phyloP scores from a whole-genome alignment of 345 rosid genomes.

The Citrus sinensis region DVS_A1.0 CM039165.1:17428001-17428500 shows the following conservation, averaged over 20 bases:
- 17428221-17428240: neutral
- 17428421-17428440: no score
- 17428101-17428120: conserved; percentile 14
- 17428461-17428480: no score
- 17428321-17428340: conserved; percentile 22
- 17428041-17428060: no score
- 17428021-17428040: no score
- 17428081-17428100: conserved; percentile 11
- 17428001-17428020: no score
- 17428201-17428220: no score
- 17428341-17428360: conserved; percentile 43
- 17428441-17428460: no score
- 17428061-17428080: no score
- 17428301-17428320: no score
- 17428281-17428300: conserved; percentile 26
- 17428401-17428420: no score
- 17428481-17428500: no score
- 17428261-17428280: conserved; percentile 72
- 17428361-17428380: conserved; percentile 50
- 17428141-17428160: conserved; percentile 35
- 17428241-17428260: conserved; percentile 22
- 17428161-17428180: neutral
- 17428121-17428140: neutral
- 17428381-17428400: neutral
- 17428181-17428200: no score